These are phyloP conservation scores for Diutina pseudorugosa DNA, from an alignment of 1,139 yeast species.

Conservation along the genomic window DNA sequence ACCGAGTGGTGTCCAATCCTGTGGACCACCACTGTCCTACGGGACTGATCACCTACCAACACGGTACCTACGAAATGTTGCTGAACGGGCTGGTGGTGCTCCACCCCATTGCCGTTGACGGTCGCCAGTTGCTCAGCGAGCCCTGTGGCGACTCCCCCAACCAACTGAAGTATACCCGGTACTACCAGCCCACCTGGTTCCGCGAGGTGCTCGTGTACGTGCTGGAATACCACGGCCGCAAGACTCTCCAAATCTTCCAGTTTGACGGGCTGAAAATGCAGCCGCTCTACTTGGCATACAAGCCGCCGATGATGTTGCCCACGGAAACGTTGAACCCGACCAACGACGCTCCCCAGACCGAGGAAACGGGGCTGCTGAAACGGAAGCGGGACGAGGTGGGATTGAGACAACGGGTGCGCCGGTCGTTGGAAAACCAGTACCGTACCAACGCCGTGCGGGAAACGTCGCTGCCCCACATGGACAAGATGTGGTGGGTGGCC, in stretches of 20 bases:
- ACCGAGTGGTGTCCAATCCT: conserved; percentile 65
- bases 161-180: conserved; percentile 54
- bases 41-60: conserved; percentile 78
- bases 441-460: conserved; percentile 62
- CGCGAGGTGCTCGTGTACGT: conserved; percentile 45
- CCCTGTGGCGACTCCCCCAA: conserved; percentile 54
- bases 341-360: conserved; percentile 17
- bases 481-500: conserved; percentile 34
- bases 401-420: conserved; percentile 39
- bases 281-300: conserved; percentile 83
- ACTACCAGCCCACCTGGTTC: conserved; percentile 54
- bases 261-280: conserved; percentile 77
- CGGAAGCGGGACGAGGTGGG: conserved; percentile 15
- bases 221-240: conserved; percentile 76
- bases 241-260: conserved; percentile 60
- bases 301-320: conserved; percentile 94
- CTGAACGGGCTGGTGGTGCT: conserved; percentile 58
- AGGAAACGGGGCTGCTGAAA: conserved; percentile 14
- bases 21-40: conserved; percentile 68
- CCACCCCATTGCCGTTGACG: conserved; percentile 76
- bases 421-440: conserved; percentile 62
- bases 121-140: conserved; percentile 79
- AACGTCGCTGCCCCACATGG: conserved; percentile 26
- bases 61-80: conserved; percentile 61
- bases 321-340: conserved; percentile 87